phyloP scores from a whole-genome alignment of 805 yeast genomes.

The Wickerhamiella azyma region DNA sequence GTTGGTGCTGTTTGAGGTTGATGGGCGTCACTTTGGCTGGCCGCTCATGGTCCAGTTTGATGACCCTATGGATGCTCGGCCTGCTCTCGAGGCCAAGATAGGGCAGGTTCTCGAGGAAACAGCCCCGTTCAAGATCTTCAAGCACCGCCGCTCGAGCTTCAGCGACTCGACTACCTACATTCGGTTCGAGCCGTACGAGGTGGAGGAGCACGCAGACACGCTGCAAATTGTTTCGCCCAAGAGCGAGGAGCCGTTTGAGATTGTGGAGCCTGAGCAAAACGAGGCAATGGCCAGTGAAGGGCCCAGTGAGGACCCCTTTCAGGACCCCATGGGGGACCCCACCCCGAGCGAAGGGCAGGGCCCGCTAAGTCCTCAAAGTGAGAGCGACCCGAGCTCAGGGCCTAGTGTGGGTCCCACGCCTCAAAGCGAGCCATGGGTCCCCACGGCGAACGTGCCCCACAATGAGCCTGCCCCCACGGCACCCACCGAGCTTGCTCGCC shows the following conservation, averaged over 20 bases:
- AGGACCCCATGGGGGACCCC: too few species aligned
- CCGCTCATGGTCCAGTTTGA: constrained; percentile 57
- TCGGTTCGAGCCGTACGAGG: not conserved
- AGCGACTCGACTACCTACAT: not conserved
- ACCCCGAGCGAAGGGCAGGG: too few species aligned
- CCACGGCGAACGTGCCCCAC: too few species aligned
- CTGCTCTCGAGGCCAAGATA: not conserved
- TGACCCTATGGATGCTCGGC: constrained; percentile 29
- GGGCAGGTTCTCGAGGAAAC: not conserved
- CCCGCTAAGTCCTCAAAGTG: too few species aligned
- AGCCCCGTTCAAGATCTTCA: not conserved
- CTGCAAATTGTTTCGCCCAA: not conserved
- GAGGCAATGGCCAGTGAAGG: too few species aligned
- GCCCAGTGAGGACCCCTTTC: too few species aligned
- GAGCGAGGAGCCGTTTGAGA: not conserved
- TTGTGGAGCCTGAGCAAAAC: not conserved
- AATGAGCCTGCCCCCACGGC: not conserved
- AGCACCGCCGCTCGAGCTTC: not conserved
- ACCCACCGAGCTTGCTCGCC: too few species aligned
- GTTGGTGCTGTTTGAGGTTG: not conserved
- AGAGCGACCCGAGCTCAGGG: too few species aligned
- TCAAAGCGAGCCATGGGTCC: too few species aligned
- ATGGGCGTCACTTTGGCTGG: constrained; percentile 41
- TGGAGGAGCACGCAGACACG: not conserved
- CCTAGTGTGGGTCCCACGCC: too few species aligned